Percentiles rank a stretch among this genome's conserved stretches.
These are phyloP conservation scores for Leccinum subrobustum DNA, from an alignment of 1,284 basidiomycete genomes.

Conservation along the genomic window DNA sequence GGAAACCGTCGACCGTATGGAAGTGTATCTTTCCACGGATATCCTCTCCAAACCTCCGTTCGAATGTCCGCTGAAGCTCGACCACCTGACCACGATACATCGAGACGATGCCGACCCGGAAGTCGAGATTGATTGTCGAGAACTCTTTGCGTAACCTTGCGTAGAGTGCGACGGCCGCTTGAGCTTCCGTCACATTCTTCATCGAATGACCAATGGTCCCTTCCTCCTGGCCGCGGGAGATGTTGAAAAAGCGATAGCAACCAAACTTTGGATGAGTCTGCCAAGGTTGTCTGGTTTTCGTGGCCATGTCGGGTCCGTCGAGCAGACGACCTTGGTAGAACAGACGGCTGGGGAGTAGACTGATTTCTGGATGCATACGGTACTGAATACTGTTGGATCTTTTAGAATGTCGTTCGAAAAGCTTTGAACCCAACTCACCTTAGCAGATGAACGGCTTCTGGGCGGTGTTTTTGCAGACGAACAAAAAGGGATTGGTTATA, in stretches of 20 bases:
- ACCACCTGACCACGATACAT: conserved; percentile 94
- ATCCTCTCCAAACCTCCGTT: conserved; percentile 68
- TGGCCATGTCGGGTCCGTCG: conserved; percentile 89
- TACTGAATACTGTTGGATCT: conserved; percentile 82
- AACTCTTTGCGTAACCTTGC: conserved; percentile 72
- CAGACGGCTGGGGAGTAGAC: conserved; percentile 81
- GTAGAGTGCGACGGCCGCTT: conserved; percentile 80
- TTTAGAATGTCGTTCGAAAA: conserved; percentile 5
- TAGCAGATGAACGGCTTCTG: conserved; percentile 85
- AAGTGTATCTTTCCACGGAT: conserved; percentile 84
- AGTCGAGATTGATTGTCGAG: conserved; percentile 62
- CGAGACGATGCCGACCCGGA: conserved; percentile 86
- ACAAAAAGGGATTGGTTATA: conserved; percentile 97
- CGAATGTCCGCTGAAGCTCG: conserved; percentile 76
- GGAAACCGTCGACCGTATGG: conserved; percentile 97
- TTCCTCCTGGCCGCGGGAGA: conserved; percentile 60
- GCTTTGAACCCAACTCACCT: conserved; percentile 52
- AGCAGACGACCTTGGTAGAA: conserved; percentile 85
- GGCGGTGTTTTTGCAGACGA: conserved; percentile 78
- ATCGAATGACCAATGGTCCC: conserved; percentile 66
- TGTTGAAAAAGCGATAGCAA: conserved; percentile 89
- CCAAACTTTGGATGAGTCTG: conserved; percentile 80
- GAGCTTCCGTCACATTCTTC: conserved; percentile 77
- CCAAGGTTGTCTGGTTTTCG: conserved; percentile 86
- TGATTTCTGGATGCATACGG: conserved; percentile 99